Percentiles rank a stretch among this genome's conserved stretches.
Conservation (phyloP, 202 grass and related monocot species). For the Eragrostis tef region DNA sequence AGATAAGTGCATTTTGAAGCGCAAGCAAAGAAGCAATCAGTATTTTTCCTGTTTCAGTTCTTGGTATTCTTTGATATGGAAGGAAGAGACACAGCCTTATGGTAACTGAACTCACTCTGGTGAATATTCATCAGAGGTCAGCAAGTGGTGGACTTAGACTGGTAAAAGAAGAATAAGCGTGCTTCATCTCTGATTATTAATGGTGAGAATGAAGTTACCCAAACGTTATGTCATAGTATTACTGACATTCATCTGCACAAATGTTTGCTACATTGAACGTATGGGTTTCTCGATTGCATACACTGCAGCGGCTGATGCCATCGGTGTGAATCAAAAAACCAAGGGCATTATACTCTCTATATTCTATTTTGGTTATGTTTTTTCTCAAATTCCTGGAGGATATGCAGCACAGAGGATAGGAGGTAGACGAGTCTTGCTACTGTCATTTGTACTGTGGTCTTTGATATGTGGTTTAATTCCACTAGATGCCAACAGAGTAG, state of each 20-base stretch:
- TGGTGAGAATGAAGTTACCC: slow-evolving; percentile 64
- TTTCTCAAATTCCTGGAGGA: slow-evolving; percentile 92
- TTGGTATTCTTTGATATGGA: slow-evolving; percentile 39
- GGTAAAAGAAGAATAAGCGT: background rate
- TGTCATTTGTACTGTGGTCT: slow-evolving; percentile 87
- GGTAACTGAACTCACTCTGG: slow-evolving; percentile 49
- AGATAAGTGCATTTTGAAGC: slow-evolving; percentile 37
- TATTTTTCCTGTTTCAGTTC: slow-evolving; percentile 36
- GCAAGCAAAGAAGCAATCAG: slow-evolving; percentile 28
- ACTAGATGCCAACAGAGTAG: slow-evolving; percentile 69
- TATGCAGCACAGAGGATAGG: slow-evolving; percentile 86
- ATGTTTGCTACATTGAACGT: slow-evolving; percentile 89
- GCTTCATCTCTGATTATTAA: slow-evolving; percentile 33
- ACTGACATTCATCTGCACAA: slow-evolving; percentile 93
- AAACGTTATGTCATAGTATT: slow-evolving; percentile 84
- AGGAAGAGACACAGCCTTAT: slow-evolving; percentile 47
- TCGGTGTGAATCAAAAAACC: slow-evolving; percentile 69
- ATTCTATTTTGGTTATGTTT: slow-evolving; percentile 89
- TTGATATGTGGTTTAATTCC: slow-evolving; percentile 86
- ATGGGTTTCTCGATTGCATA: slow-evolving; percentile 96
- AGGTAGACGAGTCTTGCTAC: slow-evolving; percentile 74
- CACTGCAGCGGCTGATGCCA: slow-evolving; percentile 63
- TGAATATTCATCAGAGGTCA: slow-evolving; percentile 52
- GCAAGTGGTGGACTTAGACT: slow-evolving; percentile 51
- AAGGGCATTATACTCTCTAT: slow-evolving; percentile 86